Evolutionary conservation across 495 filamentous ascomycete genomes (phyloP), one percentile per base, ranked within the genome.

Genomic region (Lasiosphaeria hispida): DNA sequence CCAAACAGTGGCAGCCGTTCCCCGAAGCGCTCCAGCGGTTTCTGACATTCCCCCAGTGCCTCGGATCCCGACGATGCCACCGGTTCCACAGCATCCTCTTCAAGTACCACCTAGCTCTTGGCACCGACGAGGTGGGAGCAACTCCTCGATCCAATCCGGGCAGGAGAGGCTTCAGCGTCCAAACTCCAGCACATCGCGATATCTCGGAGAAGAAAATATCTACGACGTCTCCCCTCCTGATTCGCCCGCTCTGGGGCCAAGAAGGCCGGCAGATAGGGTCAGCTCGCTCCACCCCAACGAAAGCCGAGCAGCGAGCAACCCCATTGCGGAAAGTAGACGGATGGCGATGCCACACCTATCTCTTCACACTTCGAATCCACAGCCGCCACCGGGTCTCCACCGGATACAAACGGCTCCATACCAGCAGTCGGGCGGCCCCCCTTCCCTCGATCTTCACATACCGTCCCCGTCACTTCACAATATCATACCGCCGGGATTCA

Each of bases 221-320:
- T 83, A 83, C 57, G 78, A 81, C 59, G 78, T 82, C 10, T 81
- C 80, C n/a, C 80, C 80, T 1, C 76, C 77, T 4, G 75, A 73
- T n/a, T 76, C 80, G 7, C 78, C 75, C 15, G 14, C 59, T 2
- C 33, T 63, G 49, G 55, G 58, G 10, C 48, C 59, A 2, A 48
- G 49, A 7, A 60, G 58, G 13, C 53, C 52, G 13, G n/a, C n/a
- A n/a, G 45, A 57, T 15, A 61, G 23, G 35, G 43, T 23, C n/a
- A 52, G 54, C 10, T 49, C 59, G 4, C 63, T 57, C 11, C 36
- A 56, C 13, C 44, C 51, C 3, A 61, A 60, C 50, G 70, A 53
- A n/a, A 61, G 42, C 41, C 56, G 56, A 19, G 40, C 47, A n/a
- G 60, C 43, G 36, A 69, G 61, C 50, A 37, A 53, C 49, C 49